phyloP scores from a whole-genome alignment of 2,329 filamentous ascomycete species.

The Ilyonectria sp. region DNA sequence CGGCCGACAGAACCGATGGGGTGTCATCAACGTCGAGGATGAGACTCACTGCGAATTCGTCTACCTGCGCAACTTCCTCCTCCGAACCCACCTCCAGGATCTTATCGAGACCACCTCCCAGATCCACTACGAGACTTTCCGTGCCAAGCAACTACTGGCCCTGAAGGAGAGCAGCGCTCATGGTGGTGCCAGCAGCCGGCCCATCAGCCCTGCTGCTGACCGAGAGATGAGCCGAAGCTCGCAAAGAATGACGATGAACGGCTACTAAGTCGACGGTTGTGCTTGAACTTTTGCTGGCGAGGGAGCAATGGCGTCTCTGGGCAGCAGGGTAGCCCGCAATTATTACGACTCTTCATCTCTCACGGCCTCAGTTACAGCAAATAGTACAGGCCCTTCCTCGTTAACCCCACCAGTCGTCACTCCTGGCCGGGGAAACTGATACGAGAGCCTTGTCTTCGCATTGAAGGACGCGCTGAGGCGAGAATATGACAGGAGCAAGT shows the following conservation, averaged over 20 bases:
- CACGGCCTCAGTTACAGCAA: slow-evolving; percentile 50
- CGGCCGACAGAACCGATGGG: slow-evolving; percentile 98
- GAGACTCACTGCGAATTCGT: slow-evolving; percentile 99
- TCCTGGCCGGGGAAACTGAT: slow-evolving; percentile 32
- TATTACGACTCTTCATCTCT: slow-evolving; percentile 52
- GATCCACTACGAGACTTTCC: slow-evolving; percentile 99
- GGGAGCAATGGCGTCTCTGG: slow-evolving; percentile 54
- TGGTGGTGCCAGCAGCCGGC: slow-evolving; percentile 81
- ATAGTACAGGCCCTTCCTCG: slow-evolving; percentile 44
- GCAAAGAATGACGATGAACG: slow-evolving; percentile 98
- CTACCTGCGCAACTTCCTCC: slow-evolving; percentile 98
- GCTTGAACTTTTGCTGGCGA: slow-evolving; percentile 50
- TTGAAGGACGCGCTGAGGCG: slow-evolving; percentile 39
- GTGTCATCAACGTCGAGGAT: slow-evolving; percentile 99
- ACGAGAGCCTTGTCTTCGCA: slow-evolving; percentile 38
- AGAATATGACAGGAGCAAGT: slow-evolving; percentile 39
- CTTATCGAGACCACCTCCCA: slow-evolving; percentile 99
- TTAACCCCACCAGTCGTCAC: slow-evolving; percentile 36
- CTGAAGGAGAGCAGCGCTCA: slow-evolving; percentile 98
- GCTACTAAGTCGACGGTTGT: slow-evolving; percentile 77
- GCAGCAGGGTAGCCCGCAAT: slow-evolving; percentile 48
- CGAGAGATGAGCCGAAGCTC: slow-evolving; percentile 97
- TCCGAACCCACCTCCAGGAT: slow-evolving; percentile 97
- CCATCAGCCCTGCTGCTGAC: slow-evolving; percentile 95
- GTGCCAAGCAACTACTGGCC: slow-evolving; percentile 97